Conservation (phyloP, 2,329 filamentous ascomycete species). For the Aureobasidium mangrovei region DNA sequence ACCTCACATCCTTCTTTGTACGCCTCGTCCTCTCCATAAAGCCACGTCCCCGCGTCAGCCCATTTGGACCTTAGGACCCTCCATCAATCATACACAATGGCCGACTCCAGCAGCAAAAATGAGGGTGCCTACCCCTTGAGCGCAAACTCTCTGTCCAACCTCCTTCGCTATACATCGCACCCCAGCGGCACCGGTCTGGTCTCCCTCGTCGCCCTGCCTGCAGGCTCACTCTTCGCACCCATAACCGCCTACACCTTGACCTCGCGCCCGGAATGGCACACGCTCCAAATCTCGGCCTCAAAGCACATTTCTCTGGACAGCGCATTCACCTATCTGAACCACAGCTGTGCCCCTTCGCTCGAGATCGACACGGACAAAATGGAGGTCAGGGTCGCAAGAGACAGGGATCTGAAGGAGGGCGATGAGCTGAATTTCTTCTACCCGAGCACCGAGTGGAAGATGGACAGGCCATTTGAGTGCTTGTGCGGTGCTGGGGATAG, state of each 20-base stretch:
- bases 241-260: slow-evolving; percentile 37
- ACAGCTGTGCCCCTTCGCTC: slow-evolving; percentile 45
- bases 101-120: too few relatives aligned
- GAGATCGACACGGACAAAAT: slow-evolving; percentile 39
- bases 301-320: slow-evolving; percentile 49
- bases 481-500: slow-evolving; percentile 29
- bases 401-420: slow-evolving; percentile 31
- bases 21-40: too few relatives aligned
- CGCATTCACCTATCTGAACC: slow-evolving; percentile 50
- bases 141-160: slow-evolving; percentile 29
- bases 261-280: slow-evolving; percentile 37
- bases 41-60: too few relatives aligned
- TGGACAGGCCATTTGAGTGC: slow-evolving; percentile 39
- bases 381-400: slow-evolving; percentile 21
- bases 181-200: slow-evolving; percentile 36
- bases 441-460: slow-evolving; percentile 42
- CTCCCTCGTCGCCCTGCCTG: slow-evolving; percentile 42
- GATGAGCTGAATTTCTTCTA: slow-evolving; percentile 42
- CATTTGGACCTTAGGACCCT: too few relatives aligned
- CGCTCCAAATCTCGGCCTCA: slow-evolving; percentile 42
- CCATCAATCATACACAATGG: too few relatives aligned
- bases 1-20: too few relatives aligned
- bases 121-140: slow-evolving; percentile 18
- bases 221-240: slow-evolving; percentile 42
- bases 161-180: slow-evolving; percentile 31